phyloP scores from a whole-genome alignment of 2,329 filamentous ascomycete genomes.

The Coniella vitis region DNA sequence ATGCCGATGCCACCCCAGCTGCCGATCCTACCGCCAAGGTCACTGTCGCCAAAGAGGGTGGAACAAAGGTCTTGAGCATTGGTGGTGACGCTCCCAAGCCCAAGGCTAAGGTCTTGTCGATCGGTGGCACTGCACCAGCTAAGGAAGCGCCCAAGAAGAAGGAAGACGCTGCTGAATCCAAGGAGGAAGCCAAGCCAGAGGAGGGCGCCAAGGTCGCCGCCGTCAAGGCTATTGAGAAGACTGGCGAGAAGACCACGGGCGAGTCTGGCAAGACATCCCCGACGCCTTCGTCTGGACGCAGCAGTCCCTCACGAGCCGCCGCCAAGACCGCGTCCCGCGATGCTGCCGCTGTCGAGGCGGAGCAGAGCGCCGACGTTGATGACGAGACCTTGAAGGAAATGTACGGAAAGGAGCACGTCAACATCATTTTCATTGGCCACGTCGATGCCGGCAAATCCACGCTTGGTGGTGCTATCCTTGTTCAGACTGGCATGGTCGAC shows the following conservation, averaged over 20 bases:
- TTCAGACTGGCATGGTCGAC: conserved; percentile 97
- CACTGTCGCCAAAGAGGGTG: conserved; percentile 46
- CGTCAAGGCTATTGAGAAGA: conserved; percentile 86
- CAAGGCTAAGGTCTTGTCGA: conserved; percentile 57
- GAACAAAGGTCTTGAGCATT: conserved; percentile 58
- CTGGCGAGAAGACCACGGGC: conserved; percentile 49
- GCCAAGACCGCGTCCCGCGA: conserved; percentile 51
- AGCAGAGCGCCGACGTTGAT: conserved; percentile 69
- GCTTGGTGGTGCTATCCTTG: conserved; percentile 86
- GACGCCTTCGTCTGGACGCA: conserved; percentile 74
- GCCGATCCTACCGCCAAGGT: conserved; percentile 42
- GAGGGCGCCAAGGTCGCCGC: conserved; percentile 80
- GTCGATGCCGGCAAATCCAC: conserved; percentile 98
- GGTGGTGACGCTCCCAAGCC: conserved; percentile 46
- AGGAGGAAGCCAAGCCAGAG: conserved; percentile 49
- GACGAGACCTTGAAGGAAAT: conserved; percentile 80
- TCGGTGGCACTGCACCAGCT: conserved; percentile 29
- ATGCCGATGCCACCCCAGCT: conserved; percentile 40
- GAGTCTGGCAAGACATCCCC: conserved; percentile 67
- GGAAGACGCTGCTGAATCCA: conserved; percentile 38
- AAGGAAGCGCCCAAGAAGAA: conserved; percentile 42
- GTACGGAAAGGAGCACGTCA: conserved; percentile 88
- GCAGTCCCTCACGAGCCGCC: conserved; percentile 64
- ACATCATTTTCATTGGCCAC: conserved; percentile 96
- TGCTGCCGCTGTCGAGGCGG: conserved; percentile 76